Conservation (phyloP, 169 alveolate species). For the Plasmodium billcollinsi region DNA sequence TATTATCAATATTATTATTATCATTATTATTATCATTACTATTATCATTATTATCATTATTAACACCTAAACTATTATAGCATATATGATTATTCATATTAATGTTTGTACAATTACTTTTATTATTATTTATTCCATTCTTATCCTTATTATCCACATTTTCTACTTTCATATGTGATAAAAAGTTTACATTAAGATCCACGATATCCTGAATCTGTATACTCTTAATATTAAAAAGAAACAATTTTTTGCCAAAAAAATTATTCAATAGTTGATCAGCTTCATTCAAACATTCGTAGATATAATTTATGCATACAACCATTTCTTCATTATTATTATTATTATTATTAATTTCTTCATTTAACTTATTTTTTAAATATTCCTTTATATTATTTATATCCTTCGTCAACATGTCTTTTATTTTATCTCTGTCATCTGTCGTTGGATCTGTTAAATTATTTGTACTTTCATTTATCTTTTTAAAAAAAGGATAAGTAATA, state of each 20-base stretch:
- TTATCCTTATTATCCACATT: not conserved
- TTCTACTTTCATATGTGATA: not conserved
- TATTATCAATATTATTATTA: not conserved
- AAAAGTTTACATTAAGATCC: slow-evolving; percentile 18
- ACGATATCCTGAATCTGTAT: slow-evolving; percentile 51
- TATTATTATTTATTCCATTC: not conserved
- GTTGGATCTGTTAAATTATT: no score
- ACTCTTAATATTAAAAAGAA: slow-evolving; percentile 43
- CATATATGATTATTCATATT: not conserved
- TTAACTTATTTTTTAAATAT: slow-evolving; percentile 13
- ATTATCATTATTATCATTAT: not conserved
- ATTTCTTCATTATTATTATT: no score
- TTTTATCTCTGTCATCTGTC: not conserved
- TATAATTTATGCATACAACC: slow-evolving; percentile 9
- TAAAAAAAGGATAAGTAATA: slow-evolving; percentile 1
- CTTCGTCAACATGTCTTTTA: not conserved
- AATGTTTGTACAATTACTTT: not conserved
- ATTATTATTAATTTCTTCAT: not conserved
- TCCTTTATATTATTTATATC: slow-evolving; percentile 7
- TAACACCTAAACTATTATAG: no score
- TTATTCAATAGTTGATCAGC: slow-evolving; percentile 26
- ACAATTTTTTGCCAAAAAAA: slow-evolving; percentile 24
- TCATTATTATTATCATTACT: not conserved
- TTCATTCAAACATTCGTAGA: slow-evolving; percentile 19
- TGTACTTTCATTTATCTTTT: not conserved